Percentiles rank a stretch among this genome's conserved stretches.
These are phyloP conservation scores for Vaccinium corymbosum DNA, from an alignment of 148 eudicot species.

Conservation along the genomic window DNA sequence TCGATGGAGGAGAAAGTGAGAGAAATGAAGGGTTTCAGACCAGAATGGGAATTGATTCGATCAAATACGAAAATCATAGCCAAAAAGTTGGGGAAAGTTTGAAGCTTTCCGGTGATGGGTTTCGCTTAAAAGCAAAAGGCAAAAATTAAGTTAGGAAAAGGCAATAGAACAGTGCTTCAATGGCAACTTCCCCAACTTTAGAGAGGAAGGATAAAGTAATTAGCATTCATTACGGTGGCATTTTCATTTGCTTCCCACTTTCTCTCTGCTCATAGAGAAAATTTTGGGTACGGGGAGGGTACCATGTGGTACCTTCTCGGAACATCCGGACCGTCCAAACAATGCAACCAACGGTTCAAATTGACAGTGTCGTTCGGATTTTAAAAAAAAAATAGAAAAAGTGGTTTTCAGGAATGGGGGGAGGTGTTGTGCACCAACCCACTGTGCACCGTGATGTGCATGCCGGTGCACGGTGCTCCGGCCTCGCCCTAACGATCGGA, in stretches of 20 bases:
- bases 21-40: slow-evolving; percentile 12
- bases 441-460: too few species aligned
- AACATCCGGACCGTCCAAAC: too few species aligned
- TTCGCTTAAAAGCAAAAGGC: not conserved
- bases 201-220: not conserved
- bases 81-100: not conserved
- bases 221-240: slow-evolving; percentile 1
- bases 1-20: not conserved
- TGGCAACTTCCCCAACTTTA: not conserved
- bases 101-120: slow-evolving; percentile 12
- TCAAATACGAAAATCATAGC: not conserved
- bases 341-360: too few species aligned
- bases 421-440: too few species aligned
- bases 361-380: too few species aligned
- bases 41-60: not conserved
- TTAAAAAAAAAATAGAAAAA: too few species aligned
- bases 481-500: too few species aligned
- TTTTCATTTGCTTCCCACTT: not conserved
- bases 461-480: too few species aligned
- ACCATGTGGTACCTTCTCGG: too few species aligned
- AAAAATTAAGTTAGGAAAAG: not conserved
- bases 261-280: not conserved
- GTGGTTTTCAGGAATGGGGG: too few species aligned
- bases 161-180: not conserved
- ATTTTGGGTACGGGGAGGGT: too few species aligned